These are phyloP conservation scores for Phytopythium oedochilum DNA, from an alignment of 352 stramenopile species.

Conservation along the genomic window DNA sequence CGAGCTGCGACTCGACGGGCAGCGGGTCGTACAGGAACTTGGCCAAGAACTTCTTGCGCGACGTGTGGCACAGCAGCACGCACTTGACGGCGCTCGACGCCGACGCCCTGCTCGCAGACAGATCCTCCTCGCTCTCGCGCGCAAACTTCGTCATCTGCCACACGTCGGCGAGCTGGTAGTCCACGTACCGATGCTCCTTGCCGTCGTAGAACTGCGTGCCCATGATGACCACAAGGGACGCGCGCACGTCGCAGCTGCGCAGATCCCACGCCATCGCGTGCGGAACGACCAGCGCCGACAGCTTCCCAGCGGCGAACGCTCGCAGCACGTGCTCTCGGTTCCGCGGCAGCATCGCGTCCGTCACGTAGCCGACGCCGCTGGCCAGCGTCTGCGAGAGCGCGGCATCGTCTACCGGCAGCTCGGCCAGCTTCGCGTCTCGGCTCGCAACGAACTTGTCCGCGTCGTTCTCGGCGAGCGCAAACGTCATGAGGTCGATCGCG, in stretches of 20 bases:
- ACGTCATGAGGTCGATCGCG: conserved; percentile 98
- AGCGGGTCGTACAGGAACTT: conserved; percentile 99
- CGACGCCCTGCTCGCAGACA: conserved; percentile 7
- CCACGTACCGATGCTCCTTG: conserved; percentile 92
- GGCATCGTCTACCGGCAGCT: conserved; percentile 77
- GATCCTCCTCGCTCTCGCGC: conserved; percentile 35
- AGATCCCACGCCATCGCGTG: conserved; percentile 93
- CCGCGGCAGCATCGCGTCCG: conserved; percentile 88
- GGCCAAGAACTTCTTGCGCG: conserved; percentile 98
- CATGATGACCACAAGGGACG: conserved; percentile 97
- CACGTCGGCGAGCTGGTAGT: conserved; percentile 97
- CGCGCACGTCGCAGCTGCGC: conserved; percentile 49
- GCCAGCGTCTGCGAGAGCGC: conserved; percentile 93
- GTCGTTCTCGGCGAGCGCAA: conserved; percentile 88
- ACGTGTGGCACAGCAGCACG: conserved; percentile 95
- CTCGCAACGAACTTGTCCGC: conserved; percentile 54
- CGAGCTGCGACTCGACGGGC: conserved; percentile 98
- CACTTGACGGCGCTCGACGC: conserved; percentile 80
- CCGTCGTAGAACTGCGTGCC: conserved; percentile 98
- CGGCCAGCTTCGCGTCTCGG: neutral
- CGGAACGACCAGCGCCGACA: conserved; percentile 95
- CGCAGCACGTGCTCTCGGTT: conserved; percentile 90
- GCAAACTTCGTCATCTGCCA: conserved; percentile 97
- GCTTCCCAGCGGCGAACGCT: conserved; percentile 82
- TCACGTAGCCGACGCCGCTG: conserved; percentile 95